These are phyloP conservation scores for Canavalia gladiata DNA, from an alignment of 306 rosid genomes.

Conservation along the genomic window DNA sequence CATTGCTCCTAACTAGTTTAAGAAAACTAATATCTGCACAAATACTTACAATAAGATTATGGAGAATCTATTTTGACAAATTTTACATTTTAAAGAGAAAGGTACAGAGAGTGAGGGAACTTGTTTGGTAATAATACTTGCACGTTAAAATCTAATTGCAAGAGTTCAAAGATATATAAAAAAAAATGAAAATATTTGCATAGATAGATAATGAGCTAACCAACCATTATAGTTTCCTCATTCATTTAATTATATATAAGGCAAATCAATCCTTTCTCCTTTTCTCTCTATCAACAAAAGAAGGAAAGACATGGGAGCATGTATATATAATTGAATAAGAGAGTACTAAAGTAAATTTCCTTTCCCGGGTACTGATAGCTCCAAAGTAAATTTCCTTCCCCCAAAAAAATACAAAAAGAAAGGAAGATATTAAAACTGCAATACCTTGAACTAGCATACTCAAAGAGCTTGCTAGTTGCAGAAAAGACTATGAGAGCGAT, in stretches of 20 bases:
- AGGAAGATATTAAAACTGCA: background rate
- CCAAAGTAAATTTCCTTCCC: background rate
- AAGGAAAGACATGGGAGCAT: background rate
- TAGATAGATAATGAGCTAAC: background rate
- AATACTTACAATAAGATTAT: background rate
- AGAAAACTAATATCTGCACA: background rate
- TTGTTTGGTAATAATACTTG: background rate
- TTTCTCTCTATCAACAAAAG: background rate
- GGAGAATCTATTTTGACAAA: conserved; percentile 9
- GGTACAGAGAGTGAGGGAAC: background rate
- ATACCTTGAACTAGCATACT: conserved; percentile 64
- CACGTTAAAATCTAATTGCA: background rate
- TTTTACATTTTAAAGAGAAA: background rate
- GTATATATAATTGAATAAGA: background rate
- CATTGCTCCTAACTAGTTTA: background rate
- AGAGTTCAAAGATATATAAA: background rate
- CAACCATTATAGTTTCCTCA: background rate
- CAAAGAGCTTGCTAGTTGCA: conserved; percentile 59
- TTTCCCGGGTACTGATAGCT: too few relatives aligned
- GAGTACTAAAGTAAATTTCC: background rate
- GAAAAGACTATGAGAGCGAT: conserved; percentile 65
- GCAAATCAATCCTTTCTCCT: background rate
- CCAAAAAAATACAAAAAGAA: background rate
- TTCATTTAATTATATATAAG: background rate
- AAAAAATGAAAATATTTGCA: background rate